These are phyloP conservation scores for Phytophthora litchii DNA, from an alignment of 352 stramenopile genomes.

Conservation along the genomic window DNA sequence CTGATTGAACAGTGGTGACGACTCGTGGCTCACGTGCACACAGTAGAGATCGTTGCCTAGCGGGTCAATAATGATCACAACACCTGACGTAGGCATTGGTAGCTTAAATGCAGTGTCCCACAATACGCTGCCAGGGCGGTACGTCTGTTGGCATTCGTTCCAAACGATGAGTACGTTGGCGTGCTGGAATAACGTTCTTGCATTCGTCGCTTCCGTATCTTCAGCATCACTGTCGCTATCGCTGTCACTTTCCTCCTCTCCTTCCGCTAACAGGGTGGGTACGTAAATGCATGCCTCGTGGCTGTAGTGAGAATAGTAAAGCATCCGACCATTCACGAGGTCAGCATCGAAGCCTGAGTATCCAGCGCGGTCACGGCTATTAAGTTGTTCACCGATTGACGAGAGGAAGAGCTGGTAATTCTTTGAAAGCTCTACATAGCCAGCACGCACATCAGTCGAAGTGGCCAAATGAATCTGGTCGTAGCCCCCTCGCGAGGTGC, in stretches of 20 bases:
- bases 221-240: conserved; percentile 43
- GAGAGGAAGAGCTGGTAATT: conserved; percentile 79
- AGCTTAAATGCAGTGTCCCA: conserved; percentile 83
- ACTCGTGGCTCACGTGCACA: conserved; percentile 82
- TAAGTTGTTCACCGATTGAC: conserved; percentile 69
- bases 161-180: conserved; percentile 86
- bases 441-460: conserved; percentile 48
- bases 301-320: conserved; percentile 84
- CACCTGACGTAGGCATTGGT: conserved; percentile 74
- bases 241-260: conserved; percentile 36
- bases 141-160: conserved; percentile 89
- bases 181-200: conserved; percentile 54
- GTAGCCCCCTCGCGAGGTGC: conserved; percentile 72
- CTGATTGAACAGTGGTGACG: conserved; percentile 78
- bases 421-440: conserved; percentile 48
- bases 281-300: conserved; percentile 85
- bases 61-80: conserved; percentile 85
- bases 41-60: conserved; percentile 87
- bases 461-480: conserved; percentile 78
- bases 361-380: conserved; percentile 44
- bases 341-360: conserved; percentile 57
- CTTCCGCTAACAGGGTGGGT: conserved; percentile 63
- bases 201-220: conserved; percentile 34
- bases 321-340: conserved; percentile 47
- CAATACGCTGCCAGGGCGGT: conserved; percentile 73